Percentiles rank a stretch among this genome's conserved stretches.
Evolutionary conservation across 2,329 filamentous ascomycete genomes (phyloP).

Genomic region (Fusarium multiceps): DNA sequence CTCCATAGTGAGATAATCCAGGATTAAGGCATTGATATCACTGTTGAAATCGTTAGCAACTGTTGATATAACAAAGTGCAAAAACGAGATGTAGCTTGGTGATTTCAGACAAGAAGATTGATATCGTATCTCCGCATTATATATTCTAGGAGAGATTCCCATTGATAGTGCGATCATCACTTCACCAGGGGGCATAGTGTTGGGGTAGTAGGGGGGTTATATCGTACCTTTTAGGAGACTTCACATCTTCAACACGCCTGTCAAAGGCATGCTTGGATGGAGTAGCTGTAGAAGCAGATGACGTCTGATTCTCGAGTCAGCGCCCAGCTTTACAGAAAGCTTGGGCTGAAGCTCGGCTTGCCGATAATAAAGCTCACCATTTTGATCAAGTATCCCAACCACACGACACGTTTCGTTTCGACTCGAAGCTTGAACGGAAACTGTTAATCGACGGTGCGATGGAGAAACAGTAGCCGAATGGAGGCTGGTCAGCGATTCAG

Average conservation of each 20-base stretch:
- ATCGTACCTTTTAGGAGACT: slow-evolving; percentile 89
- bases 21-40: slow-evolving; percentile 93
- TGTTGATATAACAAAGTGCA: slow-evolving; percentile 2
- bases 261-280: slow-evolving; percentile 81
- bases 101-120: slow-evolving; percentile 70
- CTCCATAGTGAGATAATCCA: slow-evolving; percentile 97
- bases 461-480: slow-evolving; percentile 34
- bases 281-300: slow-evolving; percentile 78
- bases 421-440: slow-evolving; percentile 28
- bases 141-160: slow-evolving; percentile 99
- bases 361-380: slow-evolving; percentile 41
- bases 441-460: slow-evolving; percentile 14
- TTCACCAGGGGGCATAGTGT: slow-evolving; percentile 41
- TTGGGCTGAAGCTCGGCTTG: slow-evolving; percentile 19
- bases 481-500: slow-evolving; percentile 40
- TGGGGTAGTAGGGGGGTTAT: neutral
- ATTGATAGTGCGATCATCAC: slow-evolving; percentile 94
- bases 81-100: slow-evolving; percentile 13
- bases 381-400: slow-evolving; percentile 21
- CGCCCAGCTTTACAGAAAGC: slow-evolving; percentile 20
- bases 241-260: slow-evolving; percentile 82
- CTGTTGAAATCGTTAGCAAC: slow-evolving; percentile 61
- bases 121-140: slow-evolving; percentile 86
- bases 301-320: slow-evolving; percentile 62
- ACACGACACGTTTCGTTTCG: slow-evolving; percentile 8